A percentile compares a stretch with the other conserved stretches of the same genome.
These are phyloP conservation scores for Polyplosphaeria fusca DNA, from an alignment of 495 filamentous ascomycete species.

Conservation along the genomic window DNA sequence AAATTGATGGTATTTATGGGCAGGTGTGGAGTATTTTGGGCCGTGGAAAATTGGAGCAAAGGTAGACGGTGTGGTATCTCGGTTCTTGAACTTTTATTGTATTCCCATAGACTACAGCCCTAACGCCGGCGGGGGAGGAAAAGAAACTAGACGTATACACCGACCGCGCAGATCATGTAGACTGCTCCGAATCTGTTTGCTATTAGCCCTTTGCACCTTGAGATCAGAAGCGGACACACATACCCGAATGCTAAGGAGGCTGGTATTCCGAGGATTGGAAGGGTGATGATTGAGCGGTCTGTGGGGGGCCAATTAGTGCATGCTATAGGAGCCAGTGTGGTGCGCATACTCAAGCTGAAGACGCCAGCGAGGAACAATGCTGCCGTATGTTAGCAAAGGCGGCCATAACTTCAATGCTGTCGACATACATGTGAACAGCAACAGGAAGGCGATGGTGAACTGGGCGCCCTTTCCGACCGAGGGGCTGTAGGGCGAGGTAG, in stretches of 20 bases:
- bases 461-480: slow-evolving; percentile 77
- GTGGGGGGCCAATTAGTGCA: slow-evolving; percentile 40
- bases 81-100: slow-evolving; percentile 26
- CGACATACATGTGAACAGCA: slow-evolving; percentile 64
- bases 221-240: slow-evolving; percentile 35
- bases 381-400: slow-evolving; percentile 38
- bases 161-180: slow-evolving; percentile 96
- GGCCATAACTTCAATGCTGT: background rate
- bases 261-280: slow-evolving; percentile 77
- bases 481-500: slow-evolving; percentile 77
- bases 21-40: background rate
- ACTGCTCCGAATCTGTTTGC: slow-evolving; percentile 79
- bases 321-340: background rate
- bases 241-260: slow-evolving; percentile 90
- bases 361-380: slow-evolving; percentile 63
- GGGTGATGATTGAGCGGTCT: slow-evolving; percentile 83
- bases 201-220: slow-evolving; percentile 16
- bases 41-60: background rate
- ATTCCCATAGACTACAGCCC: slow-evolving; percentile 34
- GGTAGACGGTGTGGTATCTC: slow-evolving; percentile 5
- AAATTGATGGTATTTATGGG: slow-evolving; percentile 1
- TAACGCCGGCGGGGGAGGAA: slow-evolving; percentile 27
- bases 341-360: slow-evolving; percentile 76
- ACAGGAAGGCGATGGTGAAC: slow-evolving; percentile 74
- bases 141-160: slow-evolving; percentile 84